phyloP scores from a whole-genome alignment of 345 rosid species.

The Salix exigua region DNA sequence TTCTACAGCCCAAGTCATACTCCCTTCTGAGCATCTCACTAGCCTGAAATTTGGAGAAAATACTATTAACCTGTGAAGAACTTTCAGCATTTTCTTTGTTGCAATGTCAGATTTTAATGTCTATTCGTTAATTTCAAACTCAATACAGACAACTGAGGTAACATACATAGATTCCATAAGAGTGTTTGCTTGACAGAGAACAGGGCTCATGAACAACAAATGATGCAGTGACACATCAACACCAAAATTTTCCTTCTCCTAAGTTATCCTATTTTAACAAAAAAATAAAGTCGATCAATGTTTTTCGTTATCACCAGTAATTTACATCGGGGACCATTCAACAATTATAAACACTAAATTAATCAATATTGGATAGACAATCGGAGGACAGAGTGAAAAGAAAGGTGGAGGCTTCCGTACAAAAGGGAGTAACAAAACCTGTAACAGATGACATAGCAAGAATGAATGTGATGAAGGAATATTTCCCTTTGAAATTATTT shows the following conservation, averaged over 20 bases:
- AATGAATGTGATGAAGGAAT: not conserved
- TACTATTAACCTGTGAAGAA: not conserved
- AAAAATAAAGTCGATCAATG: not conserved
- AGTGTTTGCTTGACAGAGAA: not conserved
- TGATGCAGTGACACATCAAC: not conserved
- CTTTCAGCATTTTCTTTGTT: not conserved
- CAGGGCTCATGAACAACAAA: not conserved
- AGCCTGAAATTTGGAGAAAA: slow-evolving; percentile 48
- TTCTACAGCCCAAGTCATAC: slow-evolving; percentile 61
- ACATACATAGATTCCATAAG: not conserved
- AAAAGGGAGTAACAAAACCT: not conserved
- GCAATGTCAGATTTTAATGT: not conserved
- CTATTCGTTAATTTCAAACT: not conserved
- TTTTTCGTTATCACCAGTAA: not conserved
- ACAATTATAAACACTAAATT: not conserved
- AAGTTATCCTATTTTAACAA: not conserved
- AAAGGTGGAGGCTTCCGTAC: no score
- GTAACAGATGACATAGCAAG: not conserved
- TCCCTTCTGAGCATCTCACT: slow-evolving; percentile 65
- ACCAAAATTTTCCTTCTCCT: not conserved
- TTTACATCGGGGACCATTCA: no score
- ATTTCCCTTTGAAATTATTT: not conserved
- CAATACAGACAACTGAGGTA: not conserved
- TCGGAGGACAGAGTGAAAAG: not conserved
- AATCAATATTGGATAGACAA: not conserved